Evolutionary conservation across 2,329 filamentous ascomycete species (phyloP).

Genomic region (Cordyceps pruinosa): DNA sequence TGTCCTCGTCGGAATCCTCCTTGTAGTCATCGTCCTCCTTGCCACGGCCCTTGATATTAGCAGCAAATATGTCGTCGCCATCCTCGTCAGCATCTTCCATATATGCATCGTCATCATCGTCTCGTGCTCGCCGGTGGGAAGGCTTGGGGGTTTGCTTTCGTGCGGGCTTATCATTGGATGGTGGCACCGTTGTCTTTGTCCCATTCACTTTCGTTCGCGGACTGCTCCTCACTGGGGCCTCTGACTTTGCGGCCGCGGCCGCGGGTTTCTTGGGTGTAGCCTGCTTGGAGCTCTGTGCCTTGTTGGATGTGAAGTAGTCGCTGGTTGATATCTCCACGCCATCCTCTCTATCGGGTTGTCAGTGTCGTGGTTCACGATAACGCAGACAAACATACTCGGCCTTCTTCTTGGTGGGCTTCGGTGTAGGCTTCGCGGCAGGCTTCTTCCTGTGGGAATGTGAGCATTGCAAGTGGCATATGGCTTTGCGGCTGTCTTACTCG

Average conservation of each 20-base stretch:
- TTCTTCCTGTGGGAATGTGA: conserved; percentile 45
- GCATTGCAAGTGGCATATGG: not conserved
- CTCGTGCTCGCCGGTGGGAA: conserved; percentile 32
- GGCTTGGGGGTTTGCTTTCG: conserved; percentile 35
- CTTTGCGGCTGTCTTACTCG: conserved; percentile 35
- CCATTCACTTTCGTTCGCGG: conserved; percentile 38
- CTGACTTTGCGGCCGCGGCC: conserved; percentile 31
- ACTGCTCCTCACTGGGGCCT: conserved; percentile 44
- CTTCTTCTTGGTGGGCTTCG: conserved; percentile 51
- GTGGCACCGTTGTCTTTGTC: conserved; percentile 22
- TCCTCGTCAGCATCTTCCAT: conserved; percentile 64
- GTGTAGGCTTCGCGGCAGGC: conserved; percentile 39
- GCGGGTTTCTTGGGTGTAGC: conserved; percentile 29
- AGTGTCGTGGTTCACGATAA: conserved; percentile 3
- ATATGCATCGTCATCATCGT: conserved; percentile 51
- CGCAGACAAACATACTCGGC: conserved; percentile 33
- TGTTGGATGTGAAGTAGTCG: conserved; percentile 48
- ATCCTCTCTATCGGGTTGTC: conserved; percentile 27
- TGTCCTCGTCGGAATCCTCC: conserved; percentile 68
- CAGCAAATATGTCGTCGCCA: conserved; percentile 76
- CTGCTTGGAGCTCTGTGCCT: conserved; percentile 35
- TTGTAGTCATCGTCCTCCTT: conserved; percentile 71
- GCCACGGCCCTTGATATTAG: conserved; percentile 57
- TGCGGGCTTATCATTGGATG: conserved; percentile 24
- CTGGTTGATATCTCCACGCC: conserved; percentile 48